Conservation (phyloP, 768 basidiomycete species). For the Lactifluus hygrophoroides region DNA sequence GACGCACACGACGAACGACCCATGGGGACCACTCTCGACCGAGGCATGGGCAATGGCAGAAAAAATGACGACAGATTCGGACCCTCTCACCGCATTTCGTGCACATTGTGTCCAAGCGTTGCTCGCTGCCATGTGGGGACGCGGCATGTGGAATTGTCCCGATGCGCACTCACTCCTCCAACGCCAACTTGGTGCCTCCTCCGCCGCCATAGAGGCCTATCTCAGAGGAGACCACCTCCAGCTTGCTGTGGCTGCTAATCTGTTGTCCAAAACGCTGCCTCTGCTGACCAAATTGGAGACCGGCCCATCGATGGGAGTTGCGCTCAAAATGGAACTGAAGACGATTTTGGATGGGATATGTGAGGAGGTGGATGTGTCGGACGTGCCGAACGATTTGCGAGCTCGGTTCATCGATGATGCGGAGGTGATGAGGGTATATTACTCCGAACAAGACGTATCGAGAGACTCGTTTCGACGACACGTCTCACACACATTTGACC, state of each 20-base stretch:
- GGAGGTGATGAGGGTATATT: not conserved
- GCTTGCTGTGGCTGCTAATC: not conserved
- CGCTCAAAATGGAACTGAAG: not conserved
- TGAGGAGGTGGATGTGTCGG: not conserved
- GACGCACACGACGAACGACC: no score
- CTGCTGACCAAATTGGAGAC: not conserved
- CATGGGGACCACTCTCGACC: constrained; percentile 6
- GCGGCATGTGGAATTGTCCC: not conserved
- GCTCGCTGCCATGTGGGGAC: not conserved
- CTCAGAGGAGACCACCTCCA: not conserved
- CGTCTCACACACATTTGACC: no score
- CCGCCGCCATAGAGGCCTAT: not conserved
- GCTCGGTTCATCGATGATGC: not conserved
- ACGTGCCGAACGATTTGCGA: not conserved
- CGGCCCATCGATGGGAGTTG: not conserved
- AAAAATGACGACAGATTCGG: not conserved
- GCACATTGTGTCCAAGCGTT: not conserved
- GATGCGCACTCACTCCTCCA: not conserved
- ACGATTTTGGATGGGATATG: not conserved
- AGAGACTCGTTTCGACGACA: no score
- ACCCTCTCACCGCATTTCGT: not conserved
- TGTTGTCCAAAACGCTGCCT: not conserved
- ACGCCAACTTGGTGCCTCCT: not conserved
- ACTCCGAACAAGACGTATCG: no score
- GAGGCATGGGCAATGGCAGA: not conserved